Conservation (phyloP, 23 red algal species). For the Gracilaria gracilis region DNA sequence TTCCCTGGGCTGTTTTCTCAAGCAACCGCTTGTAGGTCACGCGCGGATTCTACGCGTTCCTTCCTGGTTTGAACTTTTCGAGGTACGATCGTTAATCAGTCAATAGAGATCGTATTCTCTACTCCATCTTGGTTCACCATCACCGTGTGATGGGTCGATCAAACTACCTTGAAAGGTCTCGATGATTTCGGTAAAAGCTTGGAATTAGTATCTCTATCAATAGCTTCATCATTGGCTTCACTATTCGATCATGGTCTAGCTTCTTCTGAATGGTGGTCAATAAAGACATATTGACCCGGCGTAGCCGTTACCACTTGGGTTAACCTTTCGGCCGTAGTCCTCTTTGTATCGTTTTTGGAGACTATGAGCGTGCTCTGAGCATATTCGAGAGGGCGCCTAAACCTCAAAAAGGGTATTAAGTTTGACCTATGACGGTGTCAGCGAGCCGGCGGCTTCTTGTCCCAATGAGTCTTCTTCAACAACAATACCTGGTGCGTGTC, state of each 20-base stretch:
- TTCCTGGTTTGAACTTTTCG: no score
- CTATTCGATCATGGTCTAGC: not conserved
- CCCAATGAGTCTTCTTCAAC: not conserved
- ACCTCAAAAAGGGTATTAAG: not conserved
- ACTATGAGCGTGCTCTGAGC: not conserved
- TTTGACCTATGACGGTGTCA: not conserved
- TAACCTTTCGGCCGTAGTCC: not conserved
- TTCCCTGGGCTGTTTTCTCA: no score
- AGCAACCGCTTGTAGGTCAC: no score
- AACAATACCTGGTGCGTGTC: not conserved
- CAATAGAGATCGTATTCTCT: not conserved
- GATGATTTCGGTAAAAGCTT: not conserved
- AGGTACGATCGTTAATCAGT: not conserved
- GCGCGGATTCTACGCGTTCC: no score
- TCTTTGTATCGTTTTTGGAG: not conserved
- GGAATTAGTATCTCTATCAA: not conserved
- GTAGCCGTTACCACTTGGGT: not conserved
- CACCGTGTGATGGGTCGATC: not conserved
- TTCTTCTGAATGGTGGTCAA: not conserved
- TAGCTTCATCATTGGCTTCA: not conserved
- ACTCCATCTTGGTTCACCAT: not conserved
- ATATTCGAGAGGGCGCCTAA: no score
- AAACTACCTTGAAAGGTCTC: not conserved
- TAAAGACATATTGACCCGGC: not conserved
- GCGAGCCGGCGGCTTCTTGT: not conserved